Conservation (phyloP, 768 basidiomycete genomes). For the Tylopilus rubrobrunneus region DNA sequence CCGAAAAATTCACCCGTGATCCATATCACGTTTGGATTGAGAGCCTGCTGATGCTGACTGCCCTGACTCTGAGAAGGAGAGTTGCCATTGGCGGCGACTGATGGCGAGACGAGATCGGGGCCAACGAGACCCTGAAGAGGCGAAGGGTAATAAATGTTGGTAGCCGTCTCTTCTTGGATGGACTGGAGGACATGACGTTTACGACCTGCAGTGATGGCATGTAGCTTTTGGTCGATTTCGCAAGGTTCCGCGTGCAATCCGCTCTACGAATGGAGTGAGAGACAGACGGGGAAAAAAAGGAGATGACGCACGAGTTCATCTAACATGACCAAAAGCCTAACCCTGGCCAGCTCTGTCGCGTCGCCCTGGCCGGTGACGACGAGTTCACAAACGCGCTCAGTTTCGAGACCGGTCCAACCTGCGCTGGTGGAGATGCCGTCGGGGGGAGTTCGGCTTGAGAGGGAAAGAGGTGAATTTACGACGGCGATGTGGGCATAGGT, state of each 20-base stretch:
- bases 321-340: slow-evolving; percentile 87
- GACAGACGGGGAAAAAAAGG: not conserved
- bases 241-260: slow-evolving; percentile 87
- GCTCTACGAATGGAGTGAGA: slow-evolving; percentile 46
- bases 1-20: slow-evolving; percentile 98
- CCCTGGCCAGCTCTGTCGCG: slow-evolving; percentile 86
- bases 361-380: slow-evolving; percentile 87
- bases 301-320: slow-evolving; percentile 79
- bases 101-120: slow-evolving; percentile 46
- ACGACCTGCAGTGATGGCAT: slow-evolving; percentile 85
- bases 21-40: slow-evolving; percentile 80
- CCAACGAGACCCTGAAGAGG: slow-evolving; percentile 84
- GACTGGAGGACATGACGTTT: slow-evolving; percentile 84
- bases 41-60: slow-evolving; percentile 34
- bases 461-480: slow-evolving; percentile 76
- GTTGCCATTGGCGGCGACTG: slow-evolving; percentile 34
- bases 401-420: slow-evolving; percentile 89
- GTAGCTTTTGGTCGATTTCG: slow-evolving; percentile 94
- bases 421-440: slow-evolving; percentile 73
- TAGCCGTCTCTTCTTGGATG: slow-evolving; percentile 95
- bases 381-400: slow-evolving; percentile 90
- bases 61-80: slow-evolving; percentile 28
- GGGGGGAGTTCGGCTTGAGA: slow-evolving; percentile 72
- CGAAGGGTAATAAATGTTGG: slow-evolving; percentile 93
- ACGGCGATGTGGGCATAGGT: slow-evolving; percentile 94